phyloP scores from a whole-genome alignment of 2,329 filamentous ascomycete species.

The Aspergillus sclerotialis region DNA sequence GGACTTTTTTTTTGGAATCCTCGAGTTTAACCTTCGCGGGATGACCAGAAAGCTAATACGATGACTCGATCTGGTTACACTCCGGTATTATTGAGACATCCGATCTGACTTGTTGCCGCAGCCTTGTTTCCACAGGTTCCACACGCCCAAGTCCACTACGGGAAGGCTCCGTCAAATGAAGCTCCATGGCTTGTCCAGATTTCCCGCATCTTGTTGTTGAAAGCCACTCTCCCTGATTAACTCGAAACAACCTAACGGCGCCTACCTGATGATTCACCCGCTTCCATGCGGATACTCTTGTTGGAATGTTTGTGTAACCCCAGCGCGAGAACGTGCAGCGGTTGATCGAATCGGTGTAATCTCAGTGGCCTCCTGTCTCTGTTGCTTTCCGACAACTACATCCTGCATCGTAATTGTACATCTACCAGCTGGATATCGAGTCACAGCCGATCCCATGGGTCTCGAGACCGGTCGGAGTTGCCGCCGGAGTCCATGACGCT shows the following conservation, averaged over 20 bases:
- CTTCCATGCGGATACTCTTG: conserved; percentile 1
- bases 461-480: conserved; percentile 1
- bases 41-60: neutral
- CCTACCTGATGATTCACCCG: conserved; percentile 13
- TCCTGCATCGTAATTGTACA: conserved; percentile 5
- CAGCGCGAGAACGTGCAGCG: conserved; percentile 8
- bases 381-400: conserved; percentile 12
- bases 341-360: conserved; percentile 11
- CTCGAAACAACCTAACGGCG: conserved; percentile 35
- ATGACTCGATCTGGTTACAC: conserved; percentile 17
- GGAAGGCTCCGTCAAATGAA: conserved; percentile 7
- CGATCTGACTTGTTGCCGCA: conserved; percentile 20
- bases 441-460: conserved; percentile 4
- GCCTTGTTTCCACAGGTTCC: conserved; percentile 17
- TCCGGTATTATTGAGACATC: conserved; percentile 13
- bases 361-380: conserved; percentile 7
- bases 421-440: conserved; percentile 6
- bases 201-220: neutral
- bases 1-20: conserved; percentile 2
- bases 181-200: conserved; percentile 4
- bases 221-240: conserved; percentile 21
- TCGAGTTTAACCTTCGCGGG: neutral
- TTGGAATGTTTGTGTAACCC: conserved; percentile 14
- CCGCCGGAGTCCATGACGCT: conserved; percentile 3
- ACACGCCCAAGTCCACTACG: conserved; percentile 12